Percentiles rank a stretch among this genome's conserved stretches.
These are phyloP conservation scores for Filobasidium wieringae DNA, from an alignment of 768 basidiomycete species.

Conservation along the genomic window DNA sequence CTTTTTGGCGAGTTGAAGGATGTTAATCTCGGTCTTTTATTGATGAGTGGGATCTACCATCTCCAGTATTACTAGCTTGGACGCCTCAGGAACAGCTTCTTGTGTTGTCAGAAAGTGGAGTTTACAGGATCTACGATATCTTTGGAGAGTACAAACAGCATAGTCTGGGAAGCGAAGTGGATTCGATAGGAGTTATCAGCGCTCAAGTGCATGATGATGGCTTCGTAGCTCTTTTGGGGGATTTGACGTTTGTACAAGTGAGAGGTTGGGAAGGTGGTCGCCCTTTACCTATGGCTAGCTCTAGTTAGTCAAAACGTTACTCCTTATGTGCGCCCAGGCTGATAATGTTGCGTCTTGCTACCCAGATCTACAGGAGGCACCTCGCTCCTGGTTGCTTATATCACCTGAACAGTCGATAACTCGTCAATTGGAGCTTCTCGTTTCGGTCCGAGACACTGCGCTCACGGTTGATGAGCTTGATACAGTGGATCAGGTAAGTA, in stretches of 20 bases:
- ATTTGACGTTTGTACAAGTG: conserved; percentile 66
- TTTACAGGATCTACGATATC: conserved; percentile 63
- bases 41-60: conserved; percentile 62
- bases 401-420: conserved; percentile 81
- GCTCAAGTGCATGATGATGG: conserved; percentile 79
- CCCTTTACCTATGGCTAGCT: conserved; percentile 58
- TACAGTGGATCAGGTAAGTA: conserved; percentile 54
- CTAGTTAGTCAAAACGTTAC: conserved; percentile 62
- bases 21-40: neutral
- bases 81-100: conserved; percentile 61
- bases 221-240: conserved; percentile 69
- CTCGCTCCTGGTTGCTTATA: conserved; percentile 74
- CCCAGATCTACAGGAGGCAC: conserved; percentile 62
- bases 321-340: neutral
- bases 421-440: conserved; percentile 75
- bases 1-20: no score
- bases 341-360: neutral
- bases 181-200: conserved; percentile 66
- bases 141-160: conserved; percentile 75
- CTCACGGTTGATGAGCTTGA: conserved; percentile 80
- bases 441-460: conserved; percentile 70
- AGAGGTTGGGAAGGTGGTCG: conserved; percentile 76
- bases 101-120: conserved; percentile 81
- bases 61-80: conserved; percentile 48
- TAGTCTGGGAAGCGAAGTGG: conserved; percentile 69